Base-by-base conservation (phyloP, 225 moss, liverwort and hornwort genomes). In the Physcomitrium patens region DNA sequence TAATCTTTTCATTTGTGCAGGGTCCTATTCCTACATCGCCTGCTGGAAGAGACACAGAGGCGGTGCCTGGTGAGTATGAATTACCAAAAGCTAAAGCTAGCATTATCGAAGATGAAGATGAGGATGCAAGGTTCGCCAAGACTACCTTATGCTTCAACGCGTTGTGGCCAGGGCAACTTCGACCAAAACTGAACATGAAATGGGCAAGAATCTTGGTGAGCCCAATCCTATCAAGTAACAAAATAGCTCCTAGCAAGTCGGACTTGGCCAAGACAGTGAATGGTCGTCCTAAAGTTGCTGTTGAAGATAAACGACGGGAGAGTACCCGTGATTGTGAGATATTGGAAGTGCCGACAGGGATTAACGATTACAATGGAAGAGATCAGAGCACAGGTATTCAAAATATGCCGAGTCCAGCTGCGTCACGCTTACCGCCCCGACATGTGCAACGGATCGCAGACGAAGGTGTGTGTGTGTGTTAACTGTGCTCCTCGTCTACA, bases 171-270 rank as follows among this genome's bases (percentile, higher is more conserved):
- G 74, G 31, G 31, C 31, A 37, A 37, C 31, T 37, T 37, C 31
- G 31, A 37, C 31, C 70, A 19, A 79, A 81, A 43, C 50, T 79
- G 56, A 87, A 81, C 74, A 65, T 81, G 67, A 87, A 84, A 74
- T 87, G 87, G 87, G 84, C 81, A 16, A 73, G 79, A 69, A 58
- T 79, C 42, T 28, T 87, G 59, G 81, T 81, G 63, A 87, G 76
- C 70, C 87, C 87, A 16, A 70, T 81, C 47, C 7, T 78, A 15
- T 77, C 87, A 10, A 84, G 87, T 64, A 87, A 87, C 81, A 87
- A 71, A 63, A 87, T 87, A 22, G 81, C 87, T 58, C 87, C 87
- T 14, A 87, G 84, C 84, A 87, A 87, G 76, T 87, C 87, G 57
- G 87, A 87, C 47, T 74, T 84, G 67, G 28, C 81, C 1, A 87